phyloP scores from a whole-genome alignment of 2,329 filamentous ascomycete species.

The Zasmidium angulare region DNA sequence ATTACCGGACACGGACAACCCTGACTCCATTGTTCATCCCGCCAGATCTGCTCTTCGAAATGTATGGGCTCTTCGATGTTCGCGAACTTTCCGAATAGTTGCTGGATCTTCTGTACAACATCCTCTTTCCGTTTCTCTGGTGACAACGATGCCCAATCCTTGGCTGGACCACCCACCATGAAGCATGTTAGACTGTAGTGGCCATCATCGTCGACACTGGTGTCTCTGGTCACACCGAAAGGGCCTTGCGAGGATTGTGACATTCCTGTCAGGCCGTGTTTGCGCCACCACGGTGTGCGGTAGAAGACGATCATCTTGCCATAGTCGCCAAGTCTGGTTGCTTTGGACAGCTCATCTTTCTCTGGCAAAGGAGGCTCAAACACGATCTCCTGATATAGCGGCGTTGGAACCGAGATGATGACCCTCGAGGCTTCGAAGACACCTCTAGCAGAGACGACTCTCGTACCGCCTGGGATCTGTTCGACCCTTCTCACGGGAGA shows the following conservation, averaged over 20 bases:
- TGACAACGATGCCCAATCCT: slow-evolving; percentile 37
- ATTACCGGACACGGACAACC: slow-evolving; percentile 32
- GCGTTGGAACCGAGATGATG: slow-evolving; percentile 51
- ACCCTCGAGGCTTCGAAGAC: slow-evolving; percentile 44
- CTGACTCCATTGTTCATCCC: slow-evolving; percentile 29
- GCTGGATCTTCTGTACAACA: slow-evolving; percentile 38
- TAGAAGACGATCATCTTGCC: slow-evolving; percentile 54
- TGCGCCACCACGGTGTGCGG: slow-evolving; percentile 48
- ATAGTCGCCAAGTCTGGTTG: slow-evolving; percentile 45
- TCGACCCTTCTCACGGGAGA: slow-evolving; percentile 25
- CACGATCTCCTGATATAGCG: slow-evolving; percentile 45
- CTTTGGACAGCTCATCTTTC: slow-evolving; percentile 35
- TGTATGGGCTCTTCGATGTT: slow-evolving; percentile 33
- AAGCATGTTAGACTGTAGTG: slow-evolving; percentile 43
- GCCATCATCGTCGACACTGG: slow-evolving; percentile 30
- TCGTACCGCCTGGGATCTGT: slow-evolving; percentile 15
- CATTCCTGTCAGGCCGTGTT: slow-evolving; percentile 47
- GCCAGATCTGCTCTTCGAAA: slow-evolving; percentile 31
- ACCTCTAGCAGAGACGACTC: slow-evolving; percentile 31
- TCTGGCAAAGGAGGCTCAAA: slow-evolving; percentile 51
- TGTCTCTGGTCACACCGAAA: slow-evolving; percentile 49
- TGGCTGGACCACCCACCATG: slow-evolving; percentile 40
- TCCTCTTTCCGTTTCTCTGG: slow-evolving; percentile 31
- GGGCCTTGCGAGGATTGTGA: slow-evolving; percentile 47
- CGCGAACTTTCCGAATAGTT: slow-evolving; percentile 31